A percentile compares a stretch with the other conserved stretches of the same genome.
Conservation (phyloP, 768 basidiomycete genomes). For the Coprinopsis strossmayeri region DNA sequence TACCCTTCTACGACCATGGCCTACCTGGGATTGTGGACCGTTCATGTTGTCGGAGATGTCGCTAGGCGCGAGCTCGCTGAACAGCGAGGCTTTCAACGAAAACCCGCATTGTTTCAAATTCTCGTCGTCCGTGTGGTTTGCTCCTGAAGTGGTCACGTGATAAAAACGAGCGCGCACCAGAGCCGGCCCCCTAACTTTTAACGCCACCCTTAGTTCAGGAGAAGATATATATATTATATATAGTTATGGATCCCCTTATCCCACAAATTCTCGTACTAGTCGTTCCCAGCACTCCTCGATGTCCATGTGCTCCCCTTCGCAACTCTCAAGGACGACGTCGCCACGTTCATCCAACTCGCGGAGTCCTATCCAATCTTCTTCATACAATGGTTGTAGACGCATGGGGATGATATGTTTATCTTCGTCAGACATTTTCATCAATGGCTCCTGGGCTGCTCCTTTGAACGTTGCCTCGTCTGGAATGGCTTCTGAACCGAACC, state of each 20-base stretch:
- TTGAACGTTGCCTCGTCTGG: slow-evolving; percentile 19
- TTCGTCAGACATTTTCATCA: no score
- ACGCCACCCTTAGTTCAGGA: no score
- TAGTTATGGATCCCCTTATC: slow-evolving; percentile 14
- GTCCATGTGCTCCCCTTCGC: slow-evolving; percentile 75
- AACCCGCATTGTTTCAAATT: not conserved
- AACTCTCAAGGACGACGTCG: slow-evolving; percentile 50
- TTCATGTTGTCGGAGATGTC: slow-evolving; percentile 20
- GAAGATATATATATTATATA: not conserved
- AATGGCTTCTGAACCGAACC: slow-evolving; percentile 72
- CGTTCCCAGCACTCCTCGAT: slow-evolving; percentile 56
- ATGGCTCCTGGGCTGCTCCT: not conserved
- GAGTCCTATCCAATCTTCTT: slow-evolving; percentile 79
- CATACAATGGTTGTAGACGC: slow-evolving; percentile 65
- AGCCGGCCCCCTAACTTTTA: no score
- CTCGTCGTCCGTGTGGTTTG: no score
- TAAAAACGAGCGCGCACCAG: no score
- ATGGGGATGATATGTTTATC: slow-evolving; percentile 52
- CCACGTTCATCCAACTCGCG: slow-evolving; percentile 62
- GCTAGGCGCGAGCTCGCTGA: not conserved
- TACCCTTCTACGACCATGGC: slow-evolving; percentile 17
- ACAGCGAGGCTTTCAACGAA: slow-evolving; percentile 6
- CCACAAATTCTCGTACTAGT: slow-evolving; percentile 38
- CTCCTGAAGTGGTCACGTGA: no score
- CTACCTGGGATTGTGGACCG: slow-evolving; percentile 24